Percentiles rank a stretch among this genome's conserved stretches.
Conservation (phyloP, 495 filamentous ascomycete genomes). For the Xylaria acuta region DNA sequence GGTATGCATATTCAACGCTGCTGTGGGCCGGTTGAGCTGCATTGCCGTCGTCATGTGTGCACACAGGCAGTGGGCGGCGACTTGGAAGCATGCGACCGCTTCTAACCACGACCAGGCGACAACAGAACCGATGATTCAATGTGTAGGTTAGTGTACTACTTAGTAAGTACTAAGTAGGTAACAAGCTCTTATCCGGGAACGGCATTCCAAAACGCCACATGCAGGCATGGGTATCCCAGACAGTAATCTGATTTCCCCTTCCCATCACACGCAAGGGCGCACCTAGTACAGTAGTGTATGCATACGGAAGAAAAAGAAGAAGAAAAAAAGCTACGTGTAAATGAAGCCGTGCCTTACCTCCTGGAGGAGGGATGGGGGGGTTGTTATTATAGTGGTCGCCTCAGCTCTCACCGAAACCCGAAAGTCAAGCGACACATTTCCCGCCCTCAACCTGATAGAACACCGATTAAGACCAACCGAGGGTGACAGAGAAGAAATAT, state of each 20-base stretch:
- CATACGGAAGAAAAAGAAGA: background rate
- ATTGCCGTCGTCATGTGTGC: conserved; percentile 29
- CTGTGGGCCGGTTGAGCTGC: conserved; percentile 19
- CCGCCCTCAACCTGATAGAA: background rate
- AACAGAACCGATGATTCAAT: background rate
- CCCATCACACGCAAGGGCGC: conserved; percentile 8
- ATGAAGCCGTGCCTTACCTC: background rate
- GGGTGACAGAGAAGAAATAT: background rate
- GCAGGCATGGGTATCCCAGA: conserved; percentile 20
- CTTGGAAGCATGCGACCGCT: conserved; percentile 8
- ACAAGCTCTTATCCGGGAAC: conserved; percentile 1
- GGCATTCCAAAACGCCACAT: conserved; percentile 21
- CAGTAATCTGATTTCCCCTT: conserved; percentile 4
- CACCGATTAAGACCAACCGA: background rate
- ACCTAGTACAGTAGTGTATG: background rate
- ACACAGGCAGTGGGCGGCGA: background rate
- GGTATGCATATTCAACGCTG: conserved; percentile 23
- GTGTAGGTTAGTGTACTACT: background rate
- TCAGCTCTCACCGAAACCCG: background rate
- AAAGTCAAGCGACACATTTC: background rate
- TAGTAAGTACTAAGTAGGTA: background rate
- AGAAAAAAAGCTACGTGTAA: too few species aligned
- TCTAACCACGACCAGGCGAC: conserved; percentile 2
- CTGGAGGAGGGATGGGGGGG: background rate
- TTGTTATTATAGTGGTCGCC: background rate